These are phyloP conservation scores for Aspergillus sp. DNA, from an alignment of 2,329 filamentous ascomycete species.

Conservation along the genomic window DNA sequence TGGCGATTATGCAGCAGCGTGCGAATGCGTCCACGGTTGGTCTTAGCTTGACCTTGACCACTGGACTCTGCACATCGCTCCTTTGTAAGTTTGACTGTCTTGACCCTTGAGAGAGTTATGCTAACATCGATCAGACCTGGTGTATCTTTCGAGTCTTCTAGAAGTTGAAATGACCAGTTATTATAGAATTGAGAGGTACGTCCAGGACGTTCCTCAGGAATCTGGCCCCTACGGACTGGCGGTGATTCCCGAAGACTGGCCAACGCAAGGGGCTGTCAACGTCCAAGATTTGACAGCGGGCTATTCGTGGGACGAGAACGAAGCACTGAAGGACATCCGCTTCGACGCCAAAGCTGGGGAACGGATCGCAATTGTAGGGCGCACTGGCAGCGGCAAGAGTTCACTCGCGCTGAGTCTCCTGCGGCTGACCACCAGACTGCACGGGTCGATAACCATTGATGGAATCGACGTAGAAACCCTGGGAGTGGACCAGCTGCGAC, in stretches of 20 bases:
- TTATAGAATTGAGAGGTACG: conserved; percentile 66
- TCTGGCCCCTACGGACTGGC: conserved; percentile 15
- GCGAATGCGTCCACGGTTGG: conserved; percentile 6
- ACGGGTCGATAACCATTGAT: conserved; percentile 60
- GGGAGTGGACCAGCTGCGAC: conserved; percentile 57
- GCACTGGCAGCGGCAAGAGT: conserved; percentile 66
- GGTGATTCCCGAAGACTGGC: conserved; percentile 59
- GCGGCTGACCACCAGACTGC: conserved; percentile 60
- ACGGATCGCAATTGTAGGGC: conserved; percentile 61
- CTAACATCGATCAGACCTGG: conserved; percentile 2
- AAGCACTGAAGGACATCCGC: conserved; percentile 58
- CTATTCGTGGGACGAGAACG: conserved; percentile 60
- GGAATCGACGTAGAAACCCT: conserved; percentile 64
- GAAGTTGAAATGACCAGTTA: conserved; percentile 68
- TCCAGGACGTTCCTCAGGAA: conserved; percentile 53
- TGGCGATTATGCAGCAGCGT: conserved; percentile 3
- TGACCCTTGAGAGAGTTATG: neutral
- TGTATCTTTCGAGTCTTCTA: conserved; percentile 23
- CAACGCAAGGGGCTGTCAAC: conserved; percentile 60
- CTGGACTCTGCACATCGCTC: conserved; percentile 6
- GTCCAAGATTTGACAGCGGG: conserved; percentile 58
- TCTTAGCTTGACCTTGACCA: conserved; percentile 7
- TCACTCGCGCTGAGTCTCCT: conserved; percentile 65
- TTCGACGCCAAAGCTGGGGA: conserved; percentile 58
- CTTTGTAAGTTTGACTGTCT: conserved; percentile 1